Percentiles rank a stretch among this genome's conserved stretches.
These are phyloP conservation scores for Uncinocarpus reesii DNA, from an alignment of 2,329 filamentous ascomycete species.

Conservation along the genomic window DNA sequence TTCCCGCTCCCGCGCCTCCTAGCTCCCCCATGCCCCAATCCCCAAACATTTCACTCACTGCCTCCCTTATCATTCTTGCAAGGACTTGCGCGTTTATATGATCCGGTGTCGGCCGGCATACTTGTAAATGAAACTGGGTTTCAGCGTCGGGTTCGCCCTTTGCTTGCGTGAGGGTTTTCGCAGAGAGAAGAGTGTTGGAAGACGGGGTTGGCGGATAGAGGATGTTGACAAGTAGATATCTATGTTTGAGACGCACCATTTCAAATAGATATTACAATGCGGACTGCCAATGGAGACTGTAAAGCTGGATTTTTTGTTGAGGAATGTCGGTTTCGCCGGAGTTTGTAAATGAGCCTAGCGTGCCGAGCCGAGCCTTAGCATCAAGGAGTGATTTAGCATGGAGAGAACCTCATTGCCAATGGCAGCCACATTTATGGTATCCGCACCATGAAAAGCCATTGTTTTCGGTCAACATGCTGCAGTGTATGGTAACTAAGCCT, in stretches of 20 bases:
- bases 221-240: slow-evolving; percentile 90
- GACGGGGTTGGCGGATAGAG: slow-evolving; percentile 61
- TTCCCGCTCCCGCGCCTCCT: slow-evolving; percentile 56
- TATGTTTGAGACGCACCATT: slow-evolving; percentile 95
- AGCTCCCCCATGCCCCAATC: slow-evolving; percentile 61
- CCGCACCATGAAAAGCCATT: slow-evolving; percentile 96
- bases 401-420: slow-evolving; percentile 46
- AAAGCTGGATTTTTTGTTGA: background rate
- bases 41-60: slow-evolving; percentile 66
- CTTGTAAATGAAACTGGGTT: slow-evolving; percentile 52
- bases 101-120: slow-evolving; percentile 69
- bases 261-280: no score
- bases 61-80: slow-evolving; percentile 57
- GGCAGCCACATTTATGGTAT: slow-evolving; percentile 82
- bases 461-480: slow-evolving; percentile 96
- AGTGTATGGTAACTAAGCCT: slow-evolving; percentile 92
- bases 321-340: no score
- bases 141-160: slow-evolving; percentile 15
- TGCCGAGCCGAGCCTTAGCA: no score
- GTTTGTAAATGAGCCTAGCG: background rate
- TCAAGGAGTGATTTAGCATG: no score
- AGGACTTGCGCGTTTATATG: slow-evolving; percentile 57
- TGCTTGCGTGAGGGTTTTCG: background rate
- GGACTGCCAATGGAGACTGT: no score
- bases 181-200: slow-evolving; percentile 13